These are phyloP conservation scores for Oryza nivara DNA, from an alignment of 176 grass and related monocot genomes.

Conservation along the genomic window DNA sequence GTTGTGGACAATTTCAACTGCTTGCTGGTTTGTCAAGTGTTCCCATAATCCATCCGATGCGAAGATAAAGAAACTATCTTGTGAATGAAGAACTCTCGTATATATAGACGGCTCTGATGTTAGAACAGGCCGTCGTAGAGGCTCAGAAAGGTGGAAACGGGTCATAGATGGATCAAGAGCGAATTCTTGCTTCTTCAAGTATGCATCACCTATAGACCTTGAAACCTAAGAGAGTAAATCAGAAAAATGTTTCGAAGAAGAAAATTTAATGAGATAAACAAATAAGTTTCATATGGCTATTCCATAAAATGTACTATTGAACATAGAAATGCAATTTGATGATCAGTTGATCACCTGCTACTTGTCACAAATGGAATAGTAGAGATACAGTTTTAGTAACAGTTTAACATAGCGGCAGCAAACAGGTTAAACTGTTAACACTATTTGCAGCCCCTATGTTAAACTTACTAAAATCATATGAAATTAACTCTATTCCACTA, in stretches of 20 bases:
- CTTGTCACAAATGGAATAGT: conserved; percentile 9
- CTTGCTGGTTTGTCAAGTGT: conserved; percentile 89
- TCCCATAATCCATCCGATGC: conserved; percentile 98
- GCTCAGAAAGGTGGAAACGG: conserved; percentile 83
- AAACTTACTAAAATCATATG: background rate
- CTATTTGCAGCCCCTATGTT: background rate
- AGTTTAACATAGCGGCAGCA: too few species aligned
- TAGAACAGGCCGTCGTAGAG: conserved; percentile 74
- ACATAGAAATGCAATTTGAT: background rate
- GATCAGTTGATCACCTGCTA: background rate
- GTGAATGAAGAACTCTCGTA: conserved; percentile 64
- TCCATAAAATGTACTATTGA: background rate
- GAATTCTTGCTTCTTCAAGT: conserved; percentile 90
- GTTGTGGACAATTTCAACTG: conserved; percentile 69
- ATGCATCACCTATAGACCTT: conserved; percentile 95
- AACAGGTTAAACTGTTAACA: background rate
- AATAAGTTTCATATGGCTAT: background rate
- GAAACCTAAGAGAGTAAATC: conserved; percentile 74
- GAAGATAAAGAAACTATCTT: conserved; percentile 88
- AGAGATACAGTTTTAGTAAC: too few species aligned
- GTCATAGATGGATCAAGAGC: conserved; percentile 69
- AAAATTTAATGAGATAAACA: conserved; percentile 33
- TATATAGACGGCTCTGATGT: conserved; percentile 77
- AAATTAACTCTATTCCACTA: background rate
- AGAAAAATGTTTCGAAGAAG: conserved; percentile 26